phyloP scores from a whole-genome alignment of 768 basidiomycete species.

The Naganishia vaughanmartiniae region DNA sequence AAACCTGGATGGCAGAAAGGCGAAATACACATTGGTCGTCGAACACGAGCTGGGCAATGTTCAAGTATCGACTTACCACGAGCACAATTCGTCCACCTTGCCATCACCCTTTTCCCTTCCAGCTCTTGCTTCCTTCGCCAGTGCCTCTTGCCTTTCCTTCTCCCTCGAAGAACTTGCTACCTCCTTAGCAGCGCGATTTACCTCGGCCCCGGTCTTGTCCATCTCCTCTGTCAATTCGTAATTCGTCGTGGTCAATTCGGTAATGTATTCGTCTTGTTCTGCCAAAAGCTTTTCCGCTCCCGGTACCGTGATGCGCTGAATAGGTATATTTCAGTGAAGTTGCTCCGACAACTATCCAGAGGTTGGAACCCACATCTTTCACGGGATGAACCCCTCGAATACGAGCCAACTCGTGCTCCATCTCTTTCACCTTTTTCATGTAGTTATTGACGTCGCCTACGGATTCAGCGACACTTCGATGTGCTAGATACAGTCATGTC shows the following conservation, averaged over 20 bases:
- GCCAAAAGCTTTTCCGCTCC: constrained; percentile 71
- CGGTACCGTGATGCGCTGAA: constrained; percentile 70
- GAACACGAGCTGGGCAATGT: background rate
- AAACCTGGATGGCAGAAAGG: constrained; percentile 59
- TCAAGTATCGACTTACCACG: constrained; percentile 54
- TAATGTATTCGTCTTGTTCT: constrained; percentile 75
- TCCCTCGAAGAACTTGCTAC: constrained; percentile 47
- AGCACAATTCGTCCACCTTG: constrained; percentile 47
- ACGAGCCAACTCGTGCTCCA: constrained; percentile 72
- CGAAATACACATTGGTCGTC: background rate
- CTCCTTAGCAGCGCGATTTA: constrained; percentile 51
- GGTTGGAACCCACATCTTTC: constrained; percentile 50
- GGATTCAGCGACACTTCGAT: constrained; percentile 21
- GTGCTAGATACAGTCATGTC: background rate
- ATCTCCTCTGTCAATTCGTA: constrained; percentile 52
- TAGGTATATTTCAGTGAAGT: background rate
- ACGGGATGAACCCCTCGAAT: constrained; percentile 74
- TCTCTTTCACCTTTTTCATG: constrained; percentile 66
- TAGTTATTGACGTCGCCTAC: constrained; percentile 31
- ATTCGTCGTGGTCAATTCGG: constrained; percentile 67
- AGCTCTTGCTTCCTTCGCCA: constrained; percentile 68
- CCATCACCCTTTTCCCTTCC: constrained; percentile 58
- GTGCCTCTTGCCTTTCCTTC: constrained; percentile 61
- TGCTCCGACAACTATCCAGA: no score
- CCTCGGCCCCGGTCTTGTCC: constrained; percentile 58